These are phyloP conservation scores for Blastobotrys ciferrii DNA, from an alignment of 1,139 yeast species.

Conservation along the genomic window DNA sequence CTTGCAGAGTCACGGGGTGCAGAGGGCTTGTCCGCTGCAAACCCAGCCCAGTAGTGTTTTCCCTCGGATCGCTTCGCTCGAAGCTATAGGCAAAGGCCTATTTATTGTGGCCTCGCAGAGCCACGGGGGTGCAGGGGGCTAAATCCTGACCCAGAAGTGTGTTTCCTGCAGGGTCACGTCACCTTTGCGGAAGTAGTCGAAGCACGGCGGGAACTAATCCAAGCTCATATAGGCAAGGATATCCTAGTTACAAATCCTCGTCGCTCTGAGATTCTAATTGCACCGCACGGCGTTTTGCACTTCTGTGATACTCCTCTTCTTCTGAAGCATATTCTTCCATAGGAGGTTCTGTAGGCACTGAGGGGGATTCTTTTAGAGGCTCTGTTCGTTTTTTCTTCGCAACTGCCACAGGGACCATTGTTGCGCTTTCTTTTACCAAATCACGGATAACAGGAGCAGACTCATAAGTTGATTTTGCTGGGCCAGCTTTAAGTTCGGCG, in stretches of 20 bases:
- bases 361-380: background rate
- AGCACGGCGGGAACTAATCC: no score
- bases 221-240: no score
- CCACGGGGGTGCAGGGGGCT: no score
- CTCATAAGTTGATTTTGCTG: conserved; percentile 27
- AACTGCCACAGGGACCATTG: conserved; percentile 28
- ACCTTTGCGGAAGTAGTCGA: no score
- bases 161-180: no score
- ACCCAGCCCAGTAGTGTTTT: no score
- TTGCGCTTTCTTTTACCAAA: conserved; percentile 25
- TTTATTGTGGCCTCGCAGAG: no score
- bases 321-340: conserved; percentile 11
- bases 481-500: conserved; percentile 12
- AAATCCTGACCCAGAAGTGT: no score
- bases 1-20: no score
- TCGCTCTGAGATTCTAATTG: conserved; percentile 6
- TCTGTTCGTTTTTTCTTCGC: conserved; percentile 19
- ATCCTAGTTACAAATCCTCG: background rate
- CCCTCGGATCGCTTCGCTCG: no score
- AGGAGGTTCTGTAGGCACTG: background rate
- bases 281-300: conserved; percentile 2
- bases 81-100: no score
- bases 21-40: no score
- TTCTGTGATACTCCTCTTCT: conserved; percentile 11
- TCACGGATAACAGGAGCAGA: conserved; percentile 29